Evolutionary conservation across 495 filamentous ascomycete species (phyloP), one percentile per base, ranked within the genome.

Genomic region (Penicillium samsonianum): DNA sequence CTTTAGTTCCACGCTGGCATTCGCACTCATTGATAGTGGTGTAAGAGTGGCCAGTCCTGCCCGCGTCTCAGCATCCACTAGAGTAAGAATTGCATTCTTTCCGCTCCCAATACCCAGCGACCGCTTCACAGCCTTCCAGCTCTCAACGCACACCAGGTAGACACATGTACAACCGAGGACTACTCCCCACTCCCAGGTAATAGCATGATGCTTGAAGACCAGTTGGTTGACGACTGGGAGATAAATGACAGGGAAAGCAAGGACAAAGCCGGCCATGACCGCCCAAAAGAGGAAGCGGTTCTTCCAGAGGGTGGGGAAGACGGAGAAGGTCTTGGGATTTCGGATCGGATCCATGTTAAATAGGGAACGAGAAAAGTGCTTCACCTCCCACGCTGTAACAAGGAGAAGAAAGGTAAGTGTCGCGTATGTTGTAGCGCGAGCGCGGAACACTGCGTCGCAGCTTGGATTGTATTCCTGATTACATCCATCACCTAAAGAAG

Each of bases 241-340:
- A 63, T 91, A 90, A 0, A 91, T 81, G 5, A 85, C 82, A 0
- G 88, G 87, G 62, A 91, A 91, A 5, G 89, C 82, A 60, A 82
- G 81, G 19, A 89, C 38, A 42, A 83, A 84, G 8, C 87, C 89
- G 25, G 86, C 76, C 35, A 86, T 72, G 19, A 91, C 84, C 37
- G 87, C 79, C 80, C 80, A 90, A 77, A 91, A 90, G 23, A 92
- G 75, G 67, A 92, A 90, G 25, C 76, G 76, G 73, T 92, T 92
- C 19, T 77, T 69, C 78, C 86, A 89, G 38, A 90, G 63, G 50
- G 89, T 87, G 57, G 79, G 71, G 72, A 87, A 84, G 51, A 87
- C 78, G 0, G 82, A 81, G 47, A 82, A 80, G 20, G 72, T 72
- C 11, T 62, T 61, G 28, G 77, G 68, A 26, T 59, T 59, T 17